Percentiles rank a stretch among this genome's conserved stretches.
Conservation (phyloP, 2,329 filamentous ascomycete species). For the Claviceps paspali region DNA sequence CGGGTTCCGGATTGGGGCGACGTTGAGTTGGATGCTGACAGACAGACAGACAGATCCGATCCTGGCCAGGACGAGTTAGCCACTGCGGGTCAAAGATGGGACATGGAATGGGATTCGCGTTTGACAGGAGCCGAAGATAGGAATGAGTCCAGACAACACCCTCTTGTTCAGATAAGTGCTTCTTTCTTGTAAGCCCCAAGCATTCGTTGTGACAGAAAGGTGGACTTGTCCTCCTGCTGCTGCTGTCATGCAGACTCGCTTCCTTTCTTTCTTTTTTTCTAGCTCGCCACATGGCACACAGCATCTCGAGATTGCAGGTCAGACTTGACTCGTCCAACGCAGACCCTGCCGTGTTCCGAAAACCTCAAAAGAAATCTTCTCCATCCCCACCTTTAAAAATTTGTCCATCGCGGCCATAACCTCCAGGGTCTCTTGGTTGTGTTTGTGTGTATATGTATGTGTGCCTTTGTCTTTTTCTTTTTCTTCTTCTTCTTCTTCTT, state of each 20-base stretch:
- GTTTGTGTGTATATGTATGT: too few relatives aligned
- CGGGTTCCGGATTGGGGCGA: too few relatives aligned
- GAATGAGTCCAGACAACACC: background rate
- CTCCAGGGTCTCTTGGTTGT: background rate
- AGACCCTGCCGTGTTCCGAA: background rate
- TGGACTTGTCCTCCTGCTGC: background rate
- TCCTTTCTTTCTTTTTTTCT: background rate
- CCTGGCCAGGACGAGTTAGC: background rate
- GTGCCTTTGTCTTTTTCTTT: background rate
- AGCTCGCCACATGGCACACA: conserved; percentile 1
- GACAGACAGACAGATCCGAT: background rate
- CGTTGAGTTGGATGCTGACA: too few relatives aligned
- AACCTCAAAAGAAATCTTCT: background rate
- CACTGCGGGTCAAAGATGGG: background rate
- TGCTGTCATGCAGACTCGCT: too few relatives aligned
- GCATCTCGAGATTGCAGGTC: background rate
- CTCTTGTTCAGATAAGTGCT: background rate
- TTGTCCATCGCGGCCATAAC: conserved; percentile 1
- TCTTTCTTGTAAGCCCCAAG: too few relatives aligned
- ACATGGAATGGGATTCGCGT: background rate
- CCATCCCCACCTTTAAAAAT: conserved; percentile 1
- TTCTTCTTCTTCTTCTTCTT: too few relatives aligned
- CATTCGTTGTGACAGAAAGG: background rate
- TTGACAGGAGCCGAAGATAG: conserved; percentile 1
- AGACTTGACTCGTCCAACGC: conserved; percentile 1